A percentile compares a stretch with the other conserved stretches of the same genome.
phyloP scores from a whole-genome alignment of 2,329 filamentous ascomycete species.

The Ophiostoma montium region DNA sequence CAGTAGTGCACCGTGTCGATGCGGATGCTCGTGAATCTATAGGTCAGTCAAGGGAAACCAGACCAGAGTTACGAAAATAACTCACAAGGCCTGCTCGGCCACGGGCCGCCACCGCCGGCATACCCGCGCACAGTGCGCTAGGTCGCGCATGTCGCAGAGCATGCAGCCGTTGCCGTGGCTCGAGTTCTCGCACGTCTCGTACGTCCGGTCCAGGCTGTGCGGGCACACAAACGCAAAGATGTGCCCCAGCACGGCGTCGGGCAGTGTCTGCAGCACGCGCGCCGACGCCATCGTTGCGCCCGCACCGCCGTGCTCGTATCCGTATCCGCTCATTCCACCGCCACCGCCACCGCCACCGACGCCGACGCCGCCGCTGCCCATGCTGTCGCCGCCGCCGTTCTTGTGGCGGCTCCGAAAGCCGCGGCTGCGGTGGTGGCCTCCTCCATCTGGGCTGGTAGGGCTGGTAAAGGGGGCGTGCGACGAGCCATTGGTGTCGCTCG shows the following conservation, averaged over 20 bases:
- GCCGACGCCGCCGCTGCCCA: neutral
- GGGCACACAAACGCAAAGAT: slow-evolving; percentile 79
- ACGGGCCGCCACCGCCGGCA: slow-evolving; percentile 55
- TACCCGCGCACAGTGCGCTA: slow-evolving; percentile 64
- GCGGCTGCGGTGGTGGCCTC: slow-evolving; percentile 2
- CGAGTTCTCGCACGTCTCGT: slow-evolving; percentile 71
- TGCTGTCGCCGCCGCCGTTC: neutral
- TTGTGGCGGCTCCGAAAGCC: slow-evolving; percentile 4
- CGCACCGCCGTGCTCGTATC: neutral
- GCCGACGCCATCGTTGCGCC: slow-evolving; percentile 25
- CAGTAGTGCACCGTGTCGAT: slow-evolving; percentile 95
- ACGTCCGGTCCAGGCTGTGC: slow-evolving; percentile 61
- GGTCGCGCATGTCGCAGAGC: slow-evolving; percentile 83
- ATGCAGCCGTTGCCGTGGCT: slow-evolving; percentile 70
- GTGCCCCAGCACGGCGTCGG: slow-evolving; percentile 53
- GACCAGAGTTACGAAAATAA: slow-evolving; percentile 15
- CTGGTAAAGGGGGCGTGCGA: slow-evolving; percentile 10
- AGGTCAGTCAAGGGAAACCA: no score
- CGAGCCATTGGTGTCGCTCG: neutral
- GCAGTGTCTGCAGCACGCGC: slow-evolving; percentile 38
- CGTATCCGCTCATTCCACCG: neutral
- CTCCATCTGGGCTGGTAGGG: slow-evolving; percentile 13
- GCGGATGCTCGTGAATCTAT: slow-evolving; percentile 73
- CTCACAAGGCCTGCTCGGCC: slow-evolving; percentile 41
- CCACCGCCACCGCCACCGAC: slow-evolving; percentile 2